Conservation (phyloP, 176 grass and related monocot genomes). For the Musa schizocarpa region DNA sequence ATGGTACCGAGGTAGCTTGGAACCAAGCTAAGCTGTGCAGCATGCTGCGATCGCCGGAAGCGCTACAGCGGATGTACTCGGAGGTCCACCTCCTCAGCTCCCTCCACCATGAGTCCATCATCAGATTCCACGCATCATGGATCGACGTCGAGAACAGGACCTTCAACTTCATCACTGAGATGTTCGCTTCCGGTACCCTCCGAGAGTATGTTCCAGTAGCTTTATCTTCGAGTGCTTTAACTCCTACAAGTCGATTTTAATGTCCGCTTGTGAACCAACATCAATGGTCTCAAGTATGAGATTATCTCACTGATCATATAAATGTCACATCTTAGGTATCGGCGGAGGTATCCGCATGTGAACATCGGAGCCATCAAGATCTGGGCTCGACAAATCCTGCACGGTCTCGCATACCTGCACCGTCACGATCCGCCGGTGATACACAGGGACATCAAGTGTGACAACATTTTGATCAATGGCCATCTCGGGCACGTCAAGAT, state of each 20-base stretch:
- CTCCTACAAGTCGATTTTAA: too few species aligned
- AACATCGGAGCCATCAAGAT: slow-evolving; percentile 45
- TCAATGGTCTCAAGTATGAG: neutral
- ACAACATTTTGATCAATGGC: slow-evolving; percentile 87
- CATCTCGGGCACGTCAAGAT: slow-evolving; percentile 88
- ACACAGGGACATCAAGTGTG: slow-evolving; percentile 88
- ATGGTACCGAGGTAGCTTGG: slow-evolving; percentile 78
- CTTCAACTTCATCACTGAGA: slow-evolving; percentile 98
- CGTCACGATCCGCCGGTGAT: slow-evolving; percentile 51
- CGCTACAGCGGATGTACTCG: slow-evolving; percentile 64
- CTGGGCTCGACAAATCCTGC: slow-evolving; percentile 65
- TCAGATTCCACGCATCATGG: slow-evolving; percentile 71
- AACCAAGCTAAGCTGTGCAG: slow-evolving; percentile 66
- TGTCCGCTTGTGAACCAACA: too few species aligned
- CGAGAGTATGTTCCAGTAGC: slow-evolving; percentile 35
- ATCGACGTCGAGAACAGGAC: slow-evolving; percentile 27
- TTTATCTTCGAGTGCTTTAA: neutral
- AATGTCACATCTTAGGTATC: slow-evolving; percentile 25
- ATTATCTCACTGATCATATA: neutral
- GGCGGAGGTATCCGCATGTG: slow-evolving; percentile 46
- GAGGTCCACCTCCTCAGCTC: slow-evolving; percentile 75
- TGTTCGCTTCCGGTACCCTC: slow-evolving; percentile 94
- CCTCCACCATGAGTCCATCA: slow-evolving; percentile 63
- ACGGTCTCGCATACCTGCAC: slow-evolving; percentile 63
- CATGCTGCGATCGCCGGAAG: slow-evolving; percentile 49